Percentiles rank a stretch among this genome's conserved stretches.
These are phyloP conservation scores for Penicillium cataractarum DNA, from an alignment of 495 filamentous ascomycete species.

Conservation along the genomic window DNA sequence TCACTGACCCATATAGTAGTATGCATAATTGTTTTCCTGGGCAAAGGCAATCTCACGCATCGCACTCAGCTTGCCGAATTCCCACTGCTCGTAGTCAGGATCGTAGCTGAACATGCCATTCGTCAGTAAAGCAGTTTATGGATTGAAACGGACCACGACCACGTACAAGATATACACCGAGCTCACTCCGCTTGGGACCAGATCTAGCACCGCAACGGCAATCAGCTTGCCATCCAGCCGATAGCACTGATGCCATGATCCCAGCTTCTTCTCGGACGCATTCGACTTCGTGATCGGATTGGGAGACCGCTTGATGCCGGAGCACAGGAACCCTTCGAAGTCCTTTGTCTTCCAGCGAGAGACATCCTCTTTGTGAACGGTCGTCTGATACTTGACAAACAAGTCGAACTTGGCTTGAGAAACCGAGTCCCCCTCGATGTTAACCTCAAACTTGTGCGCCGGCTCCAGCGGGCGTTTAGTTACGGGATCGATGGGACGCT, in stretches of 20 bases:
- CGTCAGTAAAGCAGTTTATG: slow-evolving; percentile 10
- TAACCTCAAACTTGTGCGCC: slow-evolving; percentile 77
- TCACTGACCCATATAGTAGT: slow-evolving; percentile 72
- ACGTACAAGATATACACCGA: slow-evolving; percentile 87
- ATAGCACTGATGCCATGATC: slow-evolving; percentile 96
- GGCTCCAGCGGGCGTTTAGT: slow-evolving; percentile 67
- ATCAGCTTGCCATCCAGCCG: slow-evolving; percentile 86
- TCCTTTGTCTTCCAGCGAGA: slow-evolving; percentile 66
- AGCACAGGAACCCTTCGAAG: slow-evolving; percentile 88
- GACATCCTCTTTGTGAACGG: slow-evolving; percentile 75
- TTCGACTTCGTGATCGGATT: slow-evolving; percentile 30
- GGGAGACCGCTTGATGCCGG: slow-evolving; percentile 65
- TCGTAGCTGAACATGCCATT: slow-evolving; percentile 59
- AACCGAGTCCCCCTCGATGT: slow-evolving; percentile 75
- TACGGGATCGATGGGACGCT: slow-evolving; percentile 52
- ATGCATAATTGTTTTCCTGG: slow-evolving; percentile 71
- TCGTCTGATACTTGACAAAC: slow-evolving; percentile 83
- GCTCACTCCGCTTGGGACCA: slow-evolving; percentile 85
- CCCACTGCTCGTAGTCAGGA: slow-evolving; percentile 75
- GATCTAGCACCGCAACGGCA: slow-evolving; percentile 85
- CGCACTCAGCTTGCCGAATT: slow-evolving; percentile 87
- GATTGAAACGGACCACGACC: neutral
- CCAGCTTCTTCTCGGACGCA: slow-evolving; percentile 64
- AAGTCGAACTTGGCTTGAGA: slow-evolving; percentile 84
- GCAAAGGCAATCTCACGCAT: slow-evolving; percentile 82